Percentiles rank a stretch among this genome's conserved stretches.
phyloP scores from a whole-genome alignment of 352 stramenopile species.

The Pythium phragmitis region DNA sequence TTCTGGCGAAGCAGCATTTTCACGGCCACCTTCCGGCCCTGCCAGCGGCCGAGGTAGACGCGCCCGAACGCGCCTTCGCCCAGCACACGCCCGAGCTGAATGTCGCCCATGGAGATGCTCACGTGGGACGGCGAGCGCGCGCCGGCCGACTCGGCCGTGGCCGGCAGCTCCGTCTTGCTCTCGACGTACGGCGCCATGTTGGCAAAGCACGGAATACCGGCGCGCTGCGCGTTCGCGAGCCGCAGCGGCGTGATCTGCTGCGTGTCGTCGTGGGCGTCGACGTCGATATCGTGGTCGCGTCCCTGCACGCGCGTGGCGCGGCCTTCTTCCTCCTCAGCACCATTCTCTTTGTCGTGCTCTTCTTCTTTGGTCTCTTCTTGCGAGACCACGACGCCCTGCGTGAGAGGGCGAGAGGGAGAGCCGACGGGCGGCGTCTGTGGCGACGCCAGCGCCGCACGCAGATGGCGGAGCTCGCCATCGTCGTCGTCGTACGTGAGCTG shows the following conservation, averaged over 20 bases:
- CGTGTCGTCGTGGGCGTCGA: conserved; percentile 22
- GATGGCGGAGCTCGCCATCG: conserved; percentile 30
- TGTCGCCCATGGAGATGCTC: conserved; percentile 63
- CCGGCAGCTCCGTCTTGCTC: conserved; percentile 31
- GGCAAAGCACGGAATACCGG: conserved; percentile 56
- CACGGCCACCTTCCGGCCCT: conserved; percentile 55
- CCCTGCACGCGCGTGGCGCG: not conserved
- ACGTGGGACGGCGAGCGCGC: conserved; percentile 35
- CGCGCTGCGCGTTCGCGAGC: conserved; percentile 53
- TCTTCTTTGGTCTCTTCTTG: conserved; percentile 11
- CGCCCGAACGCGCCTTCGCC: conserved; percentile 81
- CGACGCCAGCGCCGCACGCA: conserved; percentile 29
- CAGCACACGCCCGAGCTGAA: conserved; percentile 56
- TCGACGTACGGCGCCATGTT: conserved; percentile 46
- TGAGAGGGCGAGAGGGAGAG: conserved; percentile 1
- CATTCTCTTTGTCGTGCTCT: conserved; percentile 3
- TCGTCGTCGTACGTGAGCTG: conserved; percentile 41
- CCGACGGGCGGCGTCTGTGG: conserved; percentile 25
- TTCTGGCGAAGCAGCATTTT: conserved; percentile 79
- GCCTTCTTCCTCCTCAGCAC: not conserved
- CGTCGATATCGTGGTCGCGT: not conserved
- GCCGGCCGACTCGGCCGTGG: conserved; percentile 23
- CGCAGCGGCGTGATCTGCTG: conserved; percentile 42
- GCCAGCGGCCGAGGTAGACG: conserved; percentile 68
- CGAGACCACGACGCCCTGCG: conserved; percentile 7